Evolutionary conservation across 148 eudicot species (phyloP), one percentile per base, ranked within the genome.

Genomic region (Spergularia marina): DNA sequence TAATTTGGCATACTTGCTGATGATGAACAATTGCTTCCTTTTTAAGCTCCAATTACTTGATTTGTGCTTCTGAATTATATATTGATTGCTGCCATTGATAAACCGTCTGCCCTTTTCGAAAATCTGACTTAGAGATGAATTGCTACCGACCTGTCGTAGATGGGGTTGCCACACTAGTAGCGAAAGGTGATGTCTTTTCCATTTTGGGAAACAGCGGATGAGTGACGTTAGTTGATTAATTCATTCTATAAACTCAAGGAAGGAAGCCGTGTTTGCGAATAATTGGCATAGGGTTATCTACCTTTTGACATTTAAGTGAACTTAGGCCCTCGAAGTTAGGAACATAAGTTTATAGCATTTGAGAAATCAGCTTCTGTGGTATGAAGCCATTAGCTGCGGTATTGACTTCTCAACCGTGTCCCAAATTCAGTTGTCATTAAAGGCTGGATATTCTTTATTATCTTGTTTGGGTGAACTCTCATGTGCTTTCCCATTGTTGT

Each of bases 401-500:
- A 23, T 12, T 36, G 16, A 4, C 12, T 68, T 21, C 40, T 10
- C 4, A 17, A 23, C 25, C 10, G 2, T 23, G 41, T 21, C 1
- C 17, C 20, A 13, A 12, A 51, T 51, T 70, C 58, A 25, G 14
- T 53, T 30, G 1, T 69, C 17, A 12, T 56, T 41, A 16, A 44
- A 1, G 15, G 6, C 10, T 65, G 59, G 62, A 74, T 58, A 68
- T 52, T 57, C 68, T 30, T 11, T 76, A 30, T 2, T 71, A 36
- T 11, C 6, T 25, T 73, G 6, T 57, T 47, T 69, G 20, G 20
- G 14, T 47, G 23, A 17, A 21, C 13, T 3, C 13, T 73, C 8
- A 41, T 51, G 65, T 51, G 65, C 2, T 47, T 68, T 72, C 15
- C 53, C 39, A 21, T 20, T 76, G 49, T 57, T 53, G 47, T 74